Evolutionary conservation across 2,329 filamentous ascomycete genomes (phyloP).

Genomic region (Pyricularia grisea): DNA sequence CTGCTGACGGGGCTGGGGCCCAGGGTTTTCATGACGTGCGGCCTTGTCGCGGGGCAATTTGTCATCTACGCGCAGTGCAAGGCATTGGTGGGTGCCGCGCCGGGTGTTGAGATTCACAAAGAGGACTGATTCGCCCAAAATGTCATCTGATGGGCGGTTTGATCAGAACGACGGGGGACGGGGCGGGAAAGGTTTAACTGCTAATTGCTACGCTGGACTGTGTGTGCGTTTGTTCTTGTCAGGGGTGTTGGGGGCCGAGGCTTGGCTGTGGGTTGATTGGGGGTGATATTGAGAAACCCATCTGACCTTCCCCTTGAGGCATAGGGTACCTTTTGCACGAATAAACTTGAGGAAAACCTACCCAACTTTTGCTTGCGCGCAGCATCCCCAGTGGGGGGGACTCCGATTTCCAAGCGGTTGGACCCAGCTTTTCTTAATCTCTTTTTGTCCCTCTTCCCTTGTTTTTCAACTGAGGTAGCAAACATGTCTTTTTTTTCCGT

Average conservation of each 20-base stretch:
- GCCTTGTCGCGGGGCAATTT: slow-evolving; percentile 41
- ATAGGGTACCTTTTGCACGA: background rate
- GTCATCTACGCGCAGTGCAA: slow-evolving; percentile 48
- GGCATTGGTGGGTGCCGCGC: slow-evolving; percentile 38
- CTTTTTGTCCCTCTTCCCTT: background rate
- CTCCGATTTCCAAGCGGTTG: background rate
- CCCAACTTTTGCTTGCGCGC: background rate
- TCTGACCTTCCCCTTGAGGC: background rate
- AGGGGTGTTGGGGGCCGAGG: background rate
- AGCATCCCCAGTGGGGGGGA: too few species aligned
- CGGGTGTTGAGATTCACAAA: slow-evolving; percentile 44
- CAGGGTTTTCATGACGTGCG: slow-evolving; percentile 43
- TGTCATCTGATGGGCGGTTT: background rate
- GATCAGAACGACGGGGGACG: background rate
- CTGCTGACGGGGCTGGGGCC: slow-evolving; percentile 38
- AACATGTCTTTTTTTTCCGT: background rate
- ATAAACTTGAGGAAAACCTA: background rate
- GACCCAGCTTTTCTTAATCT: background rate
- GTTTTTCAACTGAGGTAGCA: background rate
- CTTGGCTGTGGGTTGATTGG: background rate
- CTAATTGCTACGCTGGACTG: background rate
- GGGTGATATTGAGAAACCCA: background rate
- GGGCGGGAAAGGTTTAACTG: background rate
- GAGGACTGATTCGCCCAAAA: slow-evolving; percentile 17
- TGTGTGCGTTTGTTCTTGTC: background rate